Base-by-base conservation (phyloP, 768 basidiomycete genomes). In the Lentinula aciculospora region DNA sequence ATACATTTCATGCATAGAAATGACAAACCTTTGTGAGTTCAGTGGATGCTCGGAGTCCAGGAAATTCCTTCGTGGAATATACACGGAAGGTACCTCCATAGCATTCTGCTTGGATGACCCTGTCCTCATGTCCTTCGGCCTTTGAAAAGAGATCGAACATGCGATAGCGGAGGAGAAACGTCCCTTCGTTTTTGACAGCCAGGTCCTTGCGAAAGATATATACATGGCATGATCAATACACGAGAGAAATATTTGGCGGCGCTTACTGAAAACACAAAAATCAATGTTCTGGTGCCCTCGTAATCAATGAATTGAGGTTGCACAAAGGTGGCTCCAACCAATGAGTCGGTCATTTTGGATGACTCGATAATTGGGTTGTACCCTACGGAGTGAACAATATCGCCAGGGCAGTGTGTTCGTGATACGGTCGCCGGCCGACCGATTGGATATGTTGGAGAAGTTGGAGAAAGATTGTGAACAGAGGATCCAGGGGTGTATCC, bases 1-100 rank as follows among this genome's bases (percentile, higher is more conserved):
- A n/a, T n/a, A n/a, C n/a, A n/a, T n/a, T n/a, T n/a, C n/a, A 17
- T 15, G 32, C 12, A 36, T 2, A 19, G 29, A 48, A 25, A 37
- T 25, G 23, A 23, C 45, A 29, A 25, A 84, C 86, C 77, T 84
- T 87, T 7, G 86, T 88, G 36, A 88, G 71, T 31, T 82, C 81
- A 0, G 86, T 88, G 2, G 85, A 86, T 4, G 84, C 79, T 44
- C 78, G 78, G 15, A 89, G 69, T 2, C 86, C 83, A 3, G 86
- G 86, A 60, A 88, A 88, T 57, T 85, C 81, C 63, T 88, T 88
- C 0, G 86, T 86, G 9, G 85, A 84, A 64, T 83, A 88, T 0
- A 89, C 80, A 23, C 77, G 80, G 66, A 89, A 88, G 2, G 73
- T 61, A 0, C 83, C 82, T 3, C 86, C 84, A 62, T 81, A 86